A percentile compares a stretch with the other conserved stretches of the same genome.
Conservation (phyloP, 2,329 filamentous ascomycete species). For the Penicillium nordicum region DNA sequence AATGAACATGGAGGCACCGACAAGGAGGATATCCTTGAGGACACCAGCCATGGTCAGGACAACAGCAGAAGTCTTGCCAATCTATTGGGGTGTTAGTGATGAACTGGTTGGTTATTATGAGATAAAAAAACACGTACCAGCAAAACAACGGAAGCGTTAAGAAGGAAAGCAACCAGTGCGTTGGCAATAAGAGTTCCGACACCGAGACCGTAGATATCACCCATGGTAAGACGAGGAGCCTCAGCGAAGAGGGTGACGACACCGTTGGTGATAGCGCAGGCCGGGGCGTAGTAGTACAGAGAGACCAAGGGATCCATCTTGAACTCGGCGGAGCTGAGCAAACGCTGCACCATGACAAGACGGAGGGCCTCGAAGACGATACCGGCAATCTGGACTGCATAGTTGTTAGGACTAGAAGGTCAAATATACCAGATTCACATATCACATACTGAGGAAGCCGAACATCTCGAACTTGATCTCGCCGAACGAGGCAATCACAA, state of each 20-base stretch:
- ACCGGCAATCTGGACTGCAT: slow-evolving; percentile 60
- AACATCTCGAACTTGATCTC: slow-evolving; percentile 78
- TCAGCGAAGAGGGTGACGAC: slow-evolving; percentile 64
- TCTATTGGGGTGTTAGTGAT: slow-evolving; percentile 36
- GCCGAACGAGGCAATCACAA: slow-evolving; percentile 87
- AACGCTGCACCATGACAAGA: slow-evolving; percentile 75
- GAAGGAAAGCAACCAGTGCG: slow-evolving; percentile 68
- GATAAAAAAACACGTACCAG: slow-evolving; percentile 37
- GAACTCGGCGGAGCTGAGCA: slow-evolving; percentile 70
- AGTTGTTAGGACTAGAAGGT: background rate
- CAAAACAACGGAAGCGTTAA: slow-evolving; percentile 78
- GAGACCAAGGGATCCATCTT: slow-evolving; percentile 87
- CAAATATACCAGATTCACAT: background rate
- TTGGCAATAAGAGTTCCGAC: slow-evolving; percentile 64
- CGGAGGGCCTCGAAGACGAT: slow-evolving; percentile 75
- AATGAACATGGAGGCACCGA: slow-evolving; percentile 68
- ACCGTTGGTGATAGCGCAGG: slow-evolving; percentile 74
- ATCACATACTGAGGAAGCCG: slow-evolving; percentile 53
- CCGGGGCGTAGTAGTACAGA: slow-evolving; percentile 81
- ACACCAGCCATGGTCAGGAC: slow-evolving; percentile 79
- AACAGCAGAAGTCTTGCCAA: slow-evolving; percentile 77
- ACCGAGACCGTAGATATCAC: slow-evolving; percentile 67
- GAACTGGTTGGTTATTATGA: background rate
- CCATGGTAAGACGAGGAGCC: slow-evolving; percentile 64
- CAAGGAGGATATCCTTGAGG: slow-evolving; percentile 78